A percentile compares a stretch with the other conserved stretches of the same genome.
These are phyloP conservation scores for Kluyveromyces lactis DNA, from an alignment of 805 yeast species.

Conservation along the genomic window DNA sequence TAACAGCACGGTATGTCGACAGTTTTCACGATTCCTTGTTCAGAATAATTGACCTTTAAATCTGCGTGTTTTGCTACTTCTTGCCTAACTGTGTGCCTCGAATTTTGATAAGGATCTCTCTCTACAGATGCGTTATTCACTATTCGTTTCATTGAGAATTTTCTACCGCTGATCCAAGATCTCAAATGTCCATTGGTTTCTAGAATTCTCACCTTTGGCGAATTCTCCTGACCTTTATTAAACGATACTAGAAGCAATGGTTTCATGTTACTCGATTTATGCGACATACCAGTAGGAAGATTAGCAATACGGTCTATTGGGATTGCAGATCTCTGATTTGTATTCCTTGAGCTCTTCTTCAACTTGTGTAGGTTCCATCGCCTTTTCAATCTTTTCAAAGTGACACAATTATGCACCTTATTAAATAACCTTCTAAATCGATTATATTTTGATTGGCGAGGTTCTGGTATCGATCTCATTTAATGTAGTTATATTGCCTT, in stretches of 20 bases:
- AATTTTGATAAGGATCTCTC: conserved; percentile 6
- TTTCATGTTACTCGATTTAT: conserved; percentile 12
- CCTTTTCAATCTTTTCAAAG: conserved; percentile 13
- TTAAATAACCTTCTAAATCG: conserved; percentile 10
- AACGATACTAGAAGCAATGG: conserved; percentile 27
- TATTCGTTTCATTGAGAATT: conserved; percentile 16
- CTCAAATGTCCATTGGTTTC: conserved; percentile 18
- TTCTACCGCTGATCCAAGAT: conserved; percentile 18
- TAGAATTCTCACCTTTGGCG: conserved; percentile 20
- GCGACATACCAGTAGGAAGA: conserved; percentile 15
- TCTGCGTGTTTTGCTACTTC: conserved; percentile 22
- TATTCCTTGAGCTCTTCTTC: conserved; percentile 7
- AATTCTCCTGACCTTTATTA: conserved; percentile 19
- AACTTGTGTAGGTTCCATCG: conserved; percentile 22
- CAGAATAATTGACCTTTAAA: conserved; percentile 22
- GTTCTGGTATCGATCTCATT: conserved; percentile 29
- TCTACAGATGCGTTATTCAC: conserved; percentile 14
- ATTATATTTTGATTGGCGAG: conserved; percentile 21
- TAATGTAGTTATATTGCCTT: conserved; percentile 1
- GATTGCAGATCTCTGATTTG: conserved; percentile 14
- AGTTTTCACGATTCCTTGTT: conserved; percentile 20
- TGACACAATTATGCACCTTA: conserved; percentile 12
- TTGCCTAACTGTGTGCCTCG: conserved; percentile 15
- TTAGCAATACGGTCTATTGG: conserved; percentile 22
- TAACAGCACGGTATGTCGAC: conserved; percentile 7